Conservation (phyloP, 164 flowering plant species). For the Brasenia schreberi region DNA sequence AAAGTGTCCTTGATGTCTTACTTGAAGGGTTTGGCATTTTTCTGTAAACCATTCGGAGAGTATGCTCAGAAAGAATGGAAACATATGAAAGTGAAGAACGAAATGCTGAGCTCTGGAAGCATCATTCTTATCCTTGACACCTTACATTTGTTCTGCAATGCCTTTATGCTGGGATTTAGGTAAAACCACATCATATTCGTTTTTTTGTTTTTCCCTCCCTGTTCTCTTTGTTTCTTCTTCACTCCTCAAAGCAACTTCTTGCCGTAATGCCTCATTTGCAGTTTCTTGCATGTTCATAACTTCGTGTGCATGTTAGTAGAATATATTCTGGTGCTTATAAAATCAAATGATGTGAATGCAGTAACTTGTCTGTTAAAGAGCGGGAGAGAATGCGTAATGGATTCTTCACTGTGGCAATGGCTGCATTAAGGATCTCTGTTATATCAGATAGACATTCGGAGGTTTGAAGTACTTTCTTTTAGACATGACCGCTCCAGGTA, state of each 20-base stretch:
- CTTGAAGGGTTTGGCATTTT: slow-evolving; percentile 45
- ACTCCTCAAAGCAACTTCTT: not conserved
- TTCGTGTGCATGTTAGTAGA: not conserved
- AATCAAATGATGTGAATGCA: slow-evolving; percentile 2
- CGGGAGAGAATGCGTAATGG: slow-evolving; percentile 10
- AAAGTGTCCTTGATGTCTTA: slow-evolving; percentile 20
- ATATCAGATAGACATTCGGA: slow-evolving; percentile 7
- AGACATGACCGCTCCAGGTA: too few relatives aligned
- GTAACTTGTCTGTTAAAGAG: slow-evolving; percentile 9
- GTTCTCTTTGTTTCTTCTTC: not conserved
- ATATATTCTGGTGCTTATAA: not conserved
- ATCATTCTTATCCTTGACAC: slow-evolving; percentile 29
- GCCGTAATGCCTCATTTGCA: not conserved
- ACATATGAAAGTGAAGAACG: slow-evolving; percentile 24
- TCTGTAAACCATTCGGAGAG: slow-evolving; percentile 65
- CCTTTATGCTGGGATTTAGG: slow-evolving; percentile 29
- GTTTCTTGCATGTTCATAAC: not conserved
- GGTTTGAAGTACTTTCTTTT: slow-evolving; percentile 6
- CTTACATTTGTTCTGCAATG: slow-evolving; percentile 31
- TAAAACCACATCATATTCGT: slow-evolving; percentile 4
- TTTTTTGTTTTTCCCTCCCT: not conserved
- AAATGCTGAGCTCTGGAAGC: slow-evolving; percentile 11
- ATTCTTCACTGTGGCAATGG: slow-evolving; percentile 12
- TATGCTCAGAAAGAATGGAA: slow-evolving; percentile 28
- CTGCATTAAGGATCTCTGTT: slow-evolving; percentile 16